A percentile compares a stretch with the other conserved stretches of the same genome.
Conservation (phyloP, 1,284 basidiomycete species). For the Ustilago crameri region DNA sequence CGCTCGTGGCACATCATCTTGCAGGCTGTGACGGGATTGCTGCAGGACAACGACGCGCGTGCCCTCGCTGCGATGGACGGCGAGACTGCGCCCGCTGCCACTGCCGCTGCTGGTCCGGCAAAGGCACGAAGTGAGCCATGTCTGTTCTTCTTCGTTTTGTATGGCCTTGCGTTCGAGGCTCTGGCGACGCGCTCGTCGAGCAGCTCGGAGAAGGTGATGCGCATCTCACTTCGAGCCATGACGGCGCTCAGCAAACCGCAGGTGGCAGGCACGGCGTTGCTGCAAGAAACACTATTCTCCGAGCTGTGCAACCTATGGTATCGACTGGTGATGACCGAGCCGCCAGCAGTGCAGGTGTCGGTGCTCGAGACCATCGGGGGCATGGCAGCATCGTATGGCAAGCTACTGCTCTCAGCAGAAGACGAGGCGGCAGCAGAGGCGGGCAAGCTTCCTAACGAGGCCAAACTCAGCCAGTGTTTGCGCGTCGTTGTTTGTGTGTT, state of each 20-base stretch:
- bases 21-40: slow-evolving; percentile 84
- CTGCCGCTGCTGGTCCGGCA: background rate
- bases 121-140: slow-evolving; percentile 74
- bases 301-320: slow-evolving; percentile 90
- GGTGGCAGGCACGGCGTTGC: slow-evolving; percentile 82
- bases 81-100: slow-evolving; percentile 58
- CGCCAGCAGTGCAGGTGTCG: slow-evolving; percentile 77
- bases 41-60: slow-evolving; percentile 78
- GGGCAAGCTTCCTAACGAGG: slow-evolving; percentile 68
- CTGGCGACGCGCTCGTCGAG: slow-evolving; percentile 76
- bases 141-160: slow-evolving; percentile 86
- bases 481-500: slow-evolving; percentile 83
- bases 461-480: slow-evolving; percentile 78
- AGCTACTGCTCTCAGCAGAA: slow-evolving; percentile 55
- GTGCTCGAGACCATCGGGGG: slow-evolving; percentile 79
- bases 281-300: slow-evolving; percentile 82
- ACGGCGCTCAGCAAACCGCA: slow-evolving; percentile 81
- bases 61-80: slow-evolving; percentile 86
- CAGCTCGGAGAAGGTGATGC: slow-evolving; percentile 66
- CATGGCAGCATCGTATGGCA: slow-evolving; percentile 75
- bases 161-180: slow-evolving; percentile 91
- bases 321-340: slow-evolving; percentile 87
- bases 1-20: slow-evolving; percentile 85
- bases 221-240: slow-evolving; percentile 80
- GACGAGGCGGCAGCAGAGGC: slow-evolving; percentile 34